Percentiles rank a stretch among this genome's conserved stretches.
Evolutionary conservation across 441 rosid genomes (phyloP).

Genomic region (Erodium moschatum): DNA sequence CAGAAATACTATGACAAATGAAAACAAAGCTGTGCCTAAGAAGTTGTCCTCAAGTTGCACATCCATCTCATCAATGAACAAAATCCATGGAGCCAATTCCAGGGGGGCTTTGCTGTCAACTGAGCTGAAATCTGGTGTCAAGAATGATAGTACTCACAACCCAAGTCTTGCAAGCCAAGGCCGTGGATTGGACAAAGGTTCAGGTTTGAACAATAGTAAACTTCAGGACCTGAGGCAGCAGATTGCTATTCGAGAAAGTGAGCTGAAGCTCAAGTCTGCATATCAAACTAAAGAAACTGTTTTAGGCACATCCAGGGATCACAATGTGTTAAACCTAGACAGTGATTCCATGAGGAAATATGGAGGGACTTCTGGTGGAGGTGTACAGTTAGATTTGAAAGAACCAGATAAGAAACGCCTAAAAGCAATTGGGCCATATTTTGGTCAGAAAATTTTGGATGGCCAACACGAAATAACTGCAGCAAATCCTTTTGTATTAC

Average conservation of each 20-base stretch:
- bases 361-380: slow-evolving; percentile 29
- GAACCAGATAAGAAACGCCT: slow-evolving; percentile 62
- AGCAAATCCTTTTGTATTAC: slow-evolving; percentile 27
- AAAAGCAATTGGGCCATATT: slow-evolving; percentile 34
- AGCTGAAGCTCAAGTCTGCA: slow-evolving; percentile 60
- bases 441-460: slow-evolving; percentile 31
- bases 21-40: slow-evolving; percentile 34
- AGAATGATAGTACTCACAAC: slow-evolving; percentile 27
- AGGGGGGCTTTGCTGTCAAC: slow-evolving; percentile 28
- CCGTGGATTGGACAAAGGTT: slow-evolving; percentile 34
- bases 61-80: slow-evolving; percentile 30
- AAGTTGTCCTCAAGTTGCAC: slow-evolving; percentile 37
- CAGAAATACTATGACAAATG: slow-evolving; percentile 30
- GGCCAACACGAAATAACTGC: slow-evolving; percentile 24
- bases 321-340: slow-evolving; percentile 23
- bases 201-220: slow-evolving; percentile 37
- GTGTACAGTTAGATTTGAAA: slow-evolving; percentile 30
- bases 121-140: slow-evolving; percentile 35
- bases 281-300: slow-evolving; percentile 48
- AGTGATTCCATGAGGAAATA: slow-evolving; percentile 33
- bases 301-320: slow-evolving; percentile 26
- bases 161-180: slow-evolving; percentile 39
- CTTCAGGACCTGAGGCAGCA: slow-evolving; percentile 78
- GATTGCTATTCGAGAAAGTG: slow-evolving; percentile 79
- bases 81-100: slow-evolving; percentile 33